Evolutionary conservation across 352 stramenopile species (phyloP).

Genomic region (Phytophthora sp.): DNA sequence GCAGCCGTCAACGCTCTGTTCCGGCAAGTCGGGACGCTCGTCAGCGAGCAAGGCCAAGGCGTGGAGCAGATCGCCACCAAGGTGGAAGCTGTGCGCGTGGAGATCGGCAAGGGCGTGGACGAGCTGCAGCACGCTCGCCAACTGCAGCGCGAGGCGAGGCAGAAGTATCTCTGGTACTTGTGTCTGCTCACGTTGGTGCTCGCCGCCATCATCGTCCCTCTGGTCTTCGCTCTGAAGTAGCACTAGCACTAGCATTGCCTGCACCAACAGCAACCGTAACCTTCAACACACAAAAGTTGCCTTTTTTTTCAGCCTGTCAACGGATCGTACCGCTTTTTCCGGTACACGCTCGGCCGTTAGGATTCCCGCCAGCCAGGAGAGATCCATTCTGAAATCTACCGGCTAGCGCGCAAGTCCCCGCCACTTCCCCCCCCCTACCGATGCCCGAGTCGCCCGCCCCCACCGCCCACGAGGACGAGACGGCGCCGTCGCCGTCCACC

Average conservation of each 20-base stretch:
- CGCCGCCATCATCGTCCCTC: conserved; percentile 54
- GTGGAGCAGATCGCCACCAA: conserved; percentile 79
- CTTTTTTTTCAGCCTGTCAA: too few relatives aligned
- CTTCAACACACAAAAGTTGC: too few relatives aligned
- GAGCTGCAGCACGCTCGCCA: conserved; percentile 67
- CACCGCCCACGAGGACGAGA: conserved; percentile 37
- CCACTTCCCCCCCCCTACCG: background rate
- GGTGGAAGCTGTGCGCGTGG: conserved; percentile 70
- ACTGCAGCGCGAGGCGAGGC: conserved; percentile 62
- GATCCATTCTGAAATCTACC: conserved; percentile 45
- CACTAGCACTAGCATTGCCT: too few relatives aligned
- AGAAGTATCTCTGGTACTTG: conserved; percentile 65
- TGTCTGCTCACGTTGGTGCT: conserved; percentile 43
- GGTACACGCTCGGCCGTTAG: background rate
- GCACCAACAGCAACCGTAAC: too few relatives aligned
- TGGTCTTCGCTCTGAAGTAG: conserved; percentile 49
- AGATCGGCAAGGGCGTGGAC: conserved; percentile 78
- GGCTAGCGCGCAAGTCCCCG: background rate
- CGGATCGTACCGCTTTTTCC: too few relatives aligned
- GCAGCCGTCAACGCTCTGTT: conserved; percentile 76
- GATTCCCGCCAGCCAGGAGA: conserved; percentile 5
- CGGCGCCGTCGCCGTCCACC: conserved; percentile 56
- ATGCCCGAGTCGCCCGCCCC: conserved; percentile 58
- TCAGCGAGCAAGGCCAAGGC: conserved; percentile 68
- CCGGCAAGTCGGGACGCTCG: conserved; percentile 65